A percentile compares a stretch with the other conserved stretches of the same genome.
These are phyloP conservation scores for Arthrobotrys conoides DNA, from an alignment of 2,329 filamentous ascomycete genomes.

Conservation along the genomic window DNA sequence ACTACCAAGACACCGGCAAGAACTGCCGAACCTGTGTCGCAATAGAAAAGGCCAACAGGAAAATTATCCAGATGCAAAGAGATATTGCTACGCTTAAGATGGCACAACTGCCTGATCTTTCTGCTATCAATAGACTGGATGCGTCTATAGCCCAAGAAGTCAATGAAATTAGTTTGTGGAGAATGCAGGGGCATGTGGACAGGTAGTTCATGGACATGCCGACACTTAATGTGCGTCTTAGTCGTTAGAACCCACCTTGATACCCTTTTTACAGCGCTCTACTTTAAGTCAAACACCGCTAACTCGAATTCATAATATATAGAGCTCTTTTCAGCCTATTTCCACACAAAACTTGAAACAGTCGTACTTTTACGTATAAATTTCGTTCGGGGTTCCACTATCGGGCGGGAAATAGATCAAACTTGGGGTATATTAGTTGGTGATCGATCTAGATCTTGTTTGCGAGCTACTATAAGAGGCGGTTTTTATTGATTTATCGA, in stretches of 20 bases:
- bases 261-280: too few relatives aligned
- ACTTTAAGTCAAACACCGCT: too few relatives aligned
- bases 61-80: not conserved
- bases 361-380: not conserved
- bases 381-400: not conserved
- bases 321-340: too few relatives aligned
- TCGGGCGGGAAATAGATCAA: not conserved
- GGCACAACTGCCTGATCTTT: not conserved
- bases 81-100: not conserved
- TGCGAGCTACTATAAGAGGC: not conserved
- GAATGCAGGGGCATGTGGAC: not conserved
- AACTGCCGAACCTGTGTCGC: slow-evolving; percentile 12
- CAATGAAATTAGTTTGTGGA: not conserved
- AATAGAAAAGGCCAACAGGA: not conserved
- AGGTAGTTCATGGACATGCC: not conserved
- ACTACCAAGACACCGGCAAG: slow-evolving; percentile 1
- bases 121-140: not conserved
- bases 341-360: too few relatives aligned
- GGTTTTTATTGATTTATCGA: not conserved
- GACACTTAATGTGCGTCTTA: not conserved
- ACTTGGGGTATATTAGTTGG: not conserved
- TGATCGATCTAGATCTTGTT: not conserved
- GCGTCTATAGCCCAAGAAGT: not conserved
- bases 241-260: too few relatives aligned
- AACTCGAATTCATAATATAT: too few relatives aligned